phyloP scores from a whole-genome alignment of 1,284 basidiomycete genomes.

The Acaromyces ingoldii region DNA sequence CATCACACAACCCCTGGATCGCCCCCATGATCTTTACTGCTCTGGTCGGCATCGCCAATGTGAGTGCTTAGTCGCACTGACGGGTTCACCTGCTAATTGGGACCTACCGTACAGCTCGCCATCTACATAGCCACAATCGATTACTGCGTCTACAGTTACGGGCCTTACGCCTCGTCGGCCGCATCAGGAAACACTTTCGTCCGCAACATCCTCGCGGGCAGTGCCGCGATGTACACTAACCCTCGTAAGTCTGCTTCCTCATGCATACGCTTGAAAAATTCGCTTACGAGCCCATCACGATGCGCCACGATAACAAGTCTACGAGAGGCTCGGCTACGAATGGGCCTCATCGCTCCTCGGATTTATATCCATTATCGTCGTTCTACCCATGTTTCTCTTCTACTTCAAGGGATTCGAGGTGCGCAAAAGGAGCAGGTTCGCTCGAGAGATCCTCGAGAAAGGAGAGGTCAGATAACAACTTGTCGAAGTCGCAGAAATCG shows the following conservation, averaged over 20 bases:
- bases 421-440: slow-evolving; percentile 51
- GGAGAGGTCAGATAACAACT: too few species aligned
- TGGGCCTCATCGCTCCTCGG: slow-evolving; percentile 53
- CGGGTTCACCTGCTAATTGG: too few species aligned
- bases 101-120: too few species aligned
- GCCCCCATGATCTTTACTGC: slow-evolving; percentile 53
- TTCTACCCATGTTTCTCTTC: slow-evolving; percentile 53
- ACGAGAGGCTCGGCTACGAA: slow-evolving; percentile 25
- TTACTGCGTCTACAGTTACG: slow-evolving; percentile 51
- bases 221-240: too few species aligned
- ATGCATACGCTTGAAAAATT: too few species aligned
- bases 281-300: too few species aligned
- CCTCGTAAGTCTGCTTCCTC: too few species aligned
- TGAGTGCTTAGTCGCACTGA: too few species aligned
- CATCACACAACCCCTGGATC: slow-evolving; percentile 52
- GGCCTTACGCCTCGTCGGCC: slow-evolving; percentile 53
- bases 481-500: too few species aligned
- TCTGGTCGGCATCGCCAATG: slow-evolving; percentile 53
- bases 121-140: too few species aligned
- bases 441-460: slow-evolving; percentile 48
- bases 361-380: slow-evolving; percentile 50
- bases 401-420: slow-evolving; percentile 52
- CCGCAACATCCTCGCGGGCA: slow-evolving; percentile 52
- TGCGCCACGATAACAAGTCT: slow-evolving; percentile 34
- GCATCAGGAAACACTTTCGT: slow-evolving; percentile 46